A percentile compares a stretch with the other conserved stretches of the same genome.
Evolutionary conservation across 2,329 filamentous ascomycete species (phyloP).

Genomic region (Cladosporium colombiae): DNA sequence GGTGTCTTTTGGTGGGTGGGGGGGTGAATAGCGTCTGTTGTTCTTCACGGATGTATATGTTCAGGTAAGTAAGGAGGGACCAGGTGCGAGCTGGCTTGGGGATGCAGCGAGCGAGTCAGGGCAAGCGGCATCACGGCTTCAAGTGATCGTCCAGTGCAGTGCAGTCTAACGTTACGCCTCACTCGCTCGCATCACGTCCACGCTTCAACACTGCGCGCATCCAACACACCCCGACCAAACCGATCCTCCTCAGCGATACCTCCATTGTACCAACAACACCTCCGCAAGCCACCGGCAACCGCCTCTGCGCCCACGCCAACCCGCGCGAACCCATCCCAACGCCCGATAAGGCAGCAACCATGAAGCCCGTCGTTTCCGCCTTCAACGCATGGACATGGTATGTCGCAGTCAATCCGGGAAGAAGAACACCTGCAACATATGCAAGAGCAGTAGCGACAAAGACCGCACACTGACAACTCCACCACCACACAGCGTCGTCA

Average conservation of each 20-base stretch:
- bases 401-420: slow-evolving; percentile 35
- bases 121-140: background rate
- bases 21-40: background rate
- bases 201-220: background rate
- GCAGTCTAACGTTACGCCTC: background rate
- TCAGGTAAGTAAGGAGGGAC: background rate
- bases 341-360: slow-evolving; percentile 48
- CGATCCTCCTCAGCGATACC: background rate
- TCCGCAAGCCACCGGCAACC: background rate
- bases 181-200: slow-evolving; percentile 9
- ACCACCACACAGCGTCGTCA: slow-evolving; percentile 61
- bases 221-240: background rate
- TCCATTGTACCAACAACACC: background rate
- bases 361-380: slow-evolving; percentile 93
- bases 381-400: slow-evolving; percentile 96
- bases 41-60: background rate
- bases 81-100: background rate
- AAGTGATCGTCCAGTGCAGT: background rate
- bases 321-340: slow-evolving; percentile 8
- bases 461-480: background rate
- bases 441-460: slow-evolving; percentile 16
- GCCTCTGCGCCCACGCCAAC: no score
- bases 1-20: slow-evolving; percentile 11
- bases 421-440: background rate
- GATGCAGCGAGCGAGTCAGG: background rate